phyloP scores from a whole-genome alignment of 768 basidiomycete genomes.

The Cantharellus anzutake region DNA sequence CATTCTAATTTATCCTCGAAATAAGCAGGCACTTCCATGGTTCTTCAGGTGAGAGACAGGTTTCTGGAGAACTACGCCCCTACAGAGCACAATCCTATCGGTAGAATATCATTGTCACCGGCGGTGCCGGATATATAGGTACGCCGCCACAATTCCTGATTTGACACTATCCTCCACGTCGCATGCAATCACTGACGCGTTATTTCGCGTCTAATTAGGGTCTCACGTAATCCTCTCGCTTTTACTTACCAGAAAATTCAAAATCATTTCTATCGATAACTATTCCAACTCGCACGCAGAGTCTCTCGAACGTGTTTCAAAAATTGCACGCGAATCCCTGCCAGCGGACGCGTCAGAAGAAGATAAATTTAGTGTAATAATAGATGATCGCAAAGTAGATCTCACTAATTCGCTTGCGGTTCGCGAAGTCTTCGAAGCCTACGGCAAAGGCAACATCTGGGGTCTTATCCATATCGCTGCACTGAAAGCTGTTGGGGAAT shows the following conservation, averaged over 20 bases:
- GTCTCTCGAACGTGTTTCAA: conserved; percentile 54
- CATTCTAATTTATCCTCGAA: no score
- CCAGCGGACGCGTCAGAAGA: conserved; percentile 41
- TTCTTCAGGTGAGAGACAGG: no score
- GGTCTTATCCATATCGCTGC: conserved; percentile 94
- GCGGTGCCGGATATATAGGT: conserved; percentile 88
- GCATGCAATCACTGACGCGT: conserved; percentile 4
- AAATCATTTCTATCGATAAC: conserved; percentile 91
- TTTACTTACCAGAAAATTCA: conserved; percentile 73
- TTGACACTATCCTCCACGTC: no score
- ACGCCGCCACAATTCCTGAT: conserved; percentile 11
- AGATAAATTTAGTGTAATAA: conserved; percentile 52
- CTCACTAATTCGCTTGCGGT: conserved; percentile 55
- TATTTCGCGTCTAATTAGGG: conserved; percentile 27
- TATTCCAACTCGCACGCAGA: conserved; percentile 74
- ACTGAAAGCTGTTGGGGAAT: conserved; percentile 95
- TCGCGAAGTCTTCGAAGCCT: conserved; percentile 59
- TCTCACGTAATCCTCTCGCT: conserved; percentile 84
- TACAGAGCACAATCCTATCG: not conserved
- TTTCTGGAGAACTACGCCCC: no score
- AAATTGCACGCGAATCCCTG: conserved; percentile 60
- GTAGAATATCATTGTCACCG: conserved; percentile 49
- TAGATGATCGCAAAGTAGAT: conserved; percentile 55
- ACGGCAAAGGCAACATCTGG: conserved; percentile 84
- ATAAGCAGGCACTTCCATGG: no score